Conservation (phyloP, 139 green algal genomes). For the Chlorella ohadii region DNA sequence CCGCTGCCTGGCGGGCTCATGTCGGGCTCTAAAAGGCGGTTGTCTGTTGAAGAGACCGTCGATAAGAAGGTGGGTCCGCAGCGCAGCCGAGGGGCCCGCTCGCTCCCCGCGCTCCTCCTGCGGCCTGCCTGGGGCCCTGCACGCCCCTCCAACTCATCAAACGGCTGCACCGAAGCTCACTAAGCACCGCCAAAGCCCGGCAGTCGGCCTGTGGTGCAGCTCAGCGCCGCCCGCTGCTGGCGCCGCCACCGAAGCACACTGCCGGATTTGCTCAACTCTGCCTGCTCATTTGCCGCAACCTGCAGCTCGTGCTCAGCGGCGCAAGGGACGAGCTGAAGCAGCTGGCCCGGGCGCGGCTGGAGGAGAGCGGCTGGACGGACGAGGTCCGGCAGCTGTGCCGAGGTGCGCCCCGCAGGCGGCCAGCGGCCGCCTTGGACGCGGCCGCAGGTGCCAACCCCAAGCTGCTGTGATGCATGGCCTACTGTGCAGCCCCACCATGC, state of each 20-base stretch:
- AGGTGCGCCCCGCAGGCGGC: not conserved
- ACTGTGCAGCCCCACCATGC: not conserved
- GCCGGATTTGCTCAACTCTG: too few relatives aligned
- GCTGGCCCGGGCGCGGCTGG: constrained; percentile 29
- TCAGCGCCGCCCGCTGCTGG: too few relatives aligned
- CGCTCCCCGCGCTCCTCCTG: too few relatives aligned
- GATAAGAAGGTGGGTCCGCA: not conserved
- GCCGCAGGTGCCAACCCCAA: too few relatives aligned
- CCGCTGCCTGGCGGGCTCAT: not conserved
- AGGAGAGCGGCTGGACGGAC: constrained; percentile 41
- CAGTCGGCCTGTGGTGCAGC: too few relatives aligned
- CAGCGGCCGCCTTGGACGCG: not conserved
- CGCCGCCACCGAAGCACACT: too few relatives aligned
- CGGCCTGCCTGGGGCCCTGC: too few relatives aligned
- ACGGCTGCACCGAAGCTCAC: too few relatives aligned
- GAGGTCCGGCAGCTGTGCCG: constrained; percentile 36
- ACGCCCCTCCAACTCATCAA: too few relatives aligned
- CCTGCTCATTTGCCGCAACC: too few relatives aligned
- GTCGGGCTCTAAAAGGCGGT: not conserved
- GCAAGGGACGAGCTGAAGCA: constrained; percentile 34
- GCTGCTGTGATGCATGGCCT: not conserved
- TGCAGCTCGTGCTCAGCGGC: constrained; percentile 29
- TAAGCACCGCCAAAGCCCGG: too few relatives aligned
- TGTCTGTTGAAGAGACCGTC: constrained; percentile 3
- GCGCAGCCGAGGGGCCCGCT: too few relatives aligned